Evolutionary conservation across 495 filamentous ascomycete genomes (phyloP).

Genomic region (Tricharina praecox): DNA sequence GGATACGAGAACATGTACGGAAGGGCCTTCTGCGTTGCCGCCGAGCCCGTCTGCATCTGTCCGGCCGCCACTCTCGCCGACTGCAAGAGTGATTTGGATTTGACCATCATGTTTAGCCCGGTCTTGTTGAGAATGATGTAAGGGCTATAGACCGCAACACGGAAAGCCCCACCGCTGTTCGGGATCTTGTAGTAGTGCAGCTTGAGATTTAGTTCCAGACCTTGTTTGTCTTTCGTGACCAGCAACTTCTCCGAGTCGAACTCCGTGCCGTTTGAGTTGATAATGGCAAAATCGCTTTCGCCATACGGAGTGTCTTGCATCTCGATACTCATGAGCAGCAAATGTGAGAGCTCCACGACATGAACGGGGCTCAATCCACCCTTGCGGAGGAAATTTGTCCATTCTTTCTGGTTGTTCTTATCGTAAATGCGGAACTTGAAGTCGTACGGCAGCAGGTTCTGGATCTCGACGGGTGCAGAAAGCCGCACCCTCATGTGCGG

Average conservation of each 20-base stretch:
- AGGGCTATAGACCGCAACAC: conserved; percentile 78
- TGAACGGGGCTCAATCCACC: conserved; percentile 93
- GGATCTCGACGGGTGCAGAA: conserved; percentile 78
- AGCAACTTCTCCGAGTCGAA: conserved; percentile 67
- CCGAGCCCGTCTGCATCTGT: conserved; percentile 32
- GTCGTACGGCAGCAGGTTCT: conserved; percentile 88
- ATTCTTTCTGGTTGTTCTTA: conserved; percentile 92
- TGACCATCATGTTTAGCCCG: conserved; percentile 71
- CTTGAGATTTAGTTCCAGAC: conserved; percentile 59
- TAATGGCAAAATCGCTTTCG: conserved; percentile 86
- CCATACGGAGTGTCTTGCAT: conserved; percentile 93
- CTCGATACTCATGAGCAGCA: conserved; percentile 78
- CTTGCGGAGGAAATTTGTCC: conserved; percentile 94
- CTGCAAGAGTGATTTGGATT: conserved; percentile 74
- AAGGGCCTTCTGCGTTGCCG: conserved; percentile 42
- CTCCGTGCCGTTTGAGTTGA: conserved; percentile 77
- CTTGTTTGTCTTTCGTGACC: conserved; percentile 66
- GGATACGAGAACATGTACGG: conserved; percentile 94
- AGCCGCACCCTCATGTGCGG: conserved; percentile 88
- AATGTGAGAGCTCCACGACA: conserved; percentile 86
- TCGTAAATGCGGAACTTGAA: conserved; percentile 99
- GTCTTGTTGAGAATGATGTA: conserved; percentile 94
- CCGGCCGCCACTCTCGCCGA: conserved; percentile 65
- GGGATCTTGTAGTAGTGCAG: conserved; percentile 89
- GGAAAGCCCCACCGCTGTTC: conserved; percentile 88